Conservation (phyloP, 805 yeast species). For the Schwanniomyces yamadae region DNA sequence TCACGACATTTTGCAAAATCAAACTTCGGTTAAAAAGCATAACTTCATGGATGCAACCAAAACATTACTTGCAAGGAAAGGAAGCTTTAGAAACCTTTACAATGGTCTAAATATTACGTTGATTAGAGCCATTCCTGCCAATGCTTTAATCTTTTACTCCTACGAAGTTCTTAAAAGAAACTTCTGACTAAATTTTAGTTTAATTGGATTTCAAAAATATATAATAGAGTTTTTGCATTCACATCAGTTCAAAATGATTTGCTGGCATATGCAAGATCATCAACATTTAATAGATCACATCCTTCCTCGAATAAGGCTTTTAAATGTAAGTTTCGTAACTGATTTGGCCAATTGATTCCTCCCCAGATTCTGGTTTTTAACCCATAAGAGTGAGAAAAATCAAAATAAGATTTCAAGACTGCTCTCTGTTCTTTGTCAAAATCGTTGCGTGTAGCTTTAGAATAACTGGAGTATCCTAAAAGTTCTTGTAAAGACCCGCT, state of each 20-base stretch:
- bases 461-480: slow-evolving; percentile 21
- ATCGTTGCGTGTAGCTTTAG: slow-evolving; percentile 17
- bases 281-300: slow-evolving; percentile 61
- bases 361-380: slow-evolving; percentile 70
- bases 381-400: slow-evolving; percentile 48
- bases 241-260: slow-evolving; percentile 10
- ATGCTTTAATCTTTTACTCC: slow-evolving; percentile 78
- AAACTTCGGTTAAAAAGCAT: background rate
- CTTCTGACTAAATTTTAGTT: slow-evolving; percentile 17
- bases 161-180: slow-evolving; percentile 61
- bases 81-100: slow-evolving; percentile 73
- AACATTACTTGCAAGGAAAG: slow-evolving; percentile 25
- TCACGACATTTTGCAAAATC: slow-evolving; percentile 25
- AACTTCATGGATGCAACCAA: slow-evolving; percentile 8
- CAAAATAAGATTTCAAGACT: slow-evolving; percentile 25
- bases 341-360: slow-evolving; percentile 63
- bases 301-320: slow-evolving; percentile 45
- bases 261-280: slow-evolving; percentile 49
- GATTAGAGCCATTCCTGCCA: slow-evolving; percentile 82
- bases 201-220: background rate
- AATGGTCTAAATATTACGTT: slow-evolving; percentile 84
- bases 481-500: slow-evolving; percentile 41
- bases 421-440: slow-evolving; percentile 32
- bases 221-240: background rate
- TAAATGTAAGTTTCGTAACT: slow-evolving; percentile 47